Evolutionary conservation across 352 stramenopile genomes (phyloP), one percentile per base, ranked within the genome.

Genomic region (Phytophthora rubi): DNA sequence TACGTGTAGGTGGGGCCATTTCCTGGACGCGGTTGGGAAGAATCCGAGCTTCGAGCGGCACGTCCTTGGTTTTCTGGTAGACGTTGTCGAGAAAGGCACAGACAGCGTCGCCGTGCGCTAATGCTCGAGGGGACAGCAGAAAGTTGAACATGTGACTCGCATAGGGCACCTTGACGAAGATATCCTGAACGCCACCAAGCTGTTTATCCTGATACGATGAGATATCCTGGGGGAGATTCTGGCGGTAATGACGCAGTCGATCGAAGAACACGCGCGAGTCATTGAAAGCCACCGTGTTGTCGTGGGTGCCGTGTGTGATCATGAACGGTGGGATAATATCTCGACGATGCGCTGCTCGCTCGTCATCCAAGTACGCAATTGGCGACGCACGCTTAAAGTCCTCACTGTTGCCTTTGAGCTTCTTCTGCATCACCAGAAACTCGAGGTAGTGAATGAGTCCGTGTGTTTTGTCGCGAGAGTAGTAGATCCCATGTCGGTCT

Each of bases 61-160:
- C 23, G 0, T 76, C 59, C 62, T 74, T 79, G 15, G 76, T 83
- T 57, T 86, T 86, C 23, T 75, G 51, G 35, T 85, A 82, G 10
- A 86, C 62, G 30, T 89, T 79, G n/a, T 80, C 66, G 15, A 91
- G 79, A 53, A 90, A 91, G 3, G 67, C 76, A 28, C 76, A 84
- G 4, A 89, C 80, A 12, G 83, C 82, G 45, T 91, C 80, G 8
- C 69, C 65, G 62, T 86, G 79, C 6, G 82, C 83, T 13, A 90
- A 65, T 9, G 82, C 68, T 53, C 83, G 76, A 18, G 82, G 83
- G 21, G 83, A 90, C 8, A 85, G 30, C 30, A 90, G 30, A 57
- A 82, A 83, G 53, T 90, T 89, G 59, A 91, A 91, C 69, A 83
- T 85, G 75, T 91, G 83, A 30, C 79, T 78, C 9, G 82, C 77